Conservation (phyloP, 2,329 filamentous ascomycete species). For the Penicillium nordicum region DNA sequence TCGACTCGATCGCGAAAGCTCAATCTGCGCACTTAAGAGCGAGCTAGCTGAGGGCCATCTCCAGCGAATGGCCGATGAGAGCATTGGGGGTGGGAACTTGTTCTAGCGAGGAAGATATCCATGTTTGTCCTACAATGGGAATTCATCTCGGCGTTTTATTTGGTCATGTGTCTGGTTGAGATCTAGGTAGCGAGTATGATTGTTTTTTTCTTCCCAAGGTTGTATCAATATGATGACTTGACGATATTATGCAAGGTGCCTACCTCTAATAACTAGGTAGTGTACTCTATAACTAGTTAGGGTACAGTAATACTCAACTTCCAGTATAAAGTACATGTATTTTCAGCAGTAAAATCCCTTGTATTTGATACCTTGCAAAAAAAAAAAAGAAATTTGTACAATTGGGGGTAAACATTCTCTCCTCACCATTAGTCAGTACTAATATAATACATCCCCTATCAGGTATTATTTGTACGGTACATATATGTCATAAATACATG, state of each 20-base stretch:
- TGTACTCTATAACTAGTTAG: too few species aligned
- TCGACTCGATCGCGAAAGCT: slow-evolving; percentile 46
- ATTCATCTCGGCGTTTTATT: neutral
- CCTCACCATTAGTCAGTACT: too few species aligned
- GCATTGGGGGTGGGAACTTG: slow-evolving; percentile 37
- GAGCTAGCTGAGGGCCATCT: slow-evolving; percentile 49
- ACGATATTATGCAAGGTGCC: neutral
- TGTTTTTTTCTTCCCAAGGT: neutral
- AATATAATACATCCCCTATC: too few species aligned
- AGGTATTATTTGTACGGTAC: too few species aligned
- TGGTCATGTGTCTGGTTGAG: neutral
- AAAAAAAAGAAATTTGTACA: too few species aligned
- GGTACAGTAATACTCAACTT: too few species aligned
- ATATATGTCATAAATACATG: too few species aligned
- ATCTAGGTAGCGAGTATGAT: neutral
- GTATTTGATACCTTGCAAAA: too few species aligned
- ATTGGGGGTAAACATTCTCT: too few species aligned
- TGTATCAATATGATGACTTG: slow-evolving; percentile 3
- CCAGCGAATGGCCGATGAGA: slow-evolving; percentile 46
- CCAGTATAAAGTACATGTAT: too few species aligned
- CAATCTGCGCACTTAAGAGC: slow-evolving; percentile 46
- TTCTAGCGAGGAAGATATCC: slow-evolving; percentile 24
- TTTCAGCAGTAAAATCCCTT: too few species aligned
- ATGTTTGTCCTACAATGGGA: slow-evolving; percentile 13
- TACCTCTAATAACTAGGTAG: too few species aligned